Conservation (phyloP, 2,329 filamentous ascomycete species). For the Aspergillus ochraceus region DNA sequence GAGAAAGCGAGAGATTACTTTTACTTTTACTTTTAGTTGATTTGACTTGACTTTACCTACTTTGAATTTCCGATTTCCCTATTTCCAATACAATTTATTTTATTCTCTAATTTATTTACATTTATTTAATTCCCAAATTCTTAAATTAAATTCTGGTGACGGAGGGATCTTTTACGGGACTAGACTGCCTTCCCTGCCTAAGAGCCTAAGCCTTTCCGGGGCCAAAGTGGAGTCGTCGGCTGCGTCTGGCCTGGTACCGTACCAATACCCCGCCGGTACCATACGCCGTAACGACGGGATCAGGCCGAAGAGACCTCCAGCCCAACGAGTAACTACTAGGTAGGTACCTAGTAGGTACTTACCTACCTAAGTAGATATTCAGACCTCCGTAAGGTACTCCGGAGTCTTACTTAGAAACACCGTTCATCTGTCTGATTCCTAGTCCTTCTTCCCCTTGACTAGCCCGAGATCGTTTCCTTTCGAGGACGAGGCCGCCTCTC, state of each 20-base stretch:
- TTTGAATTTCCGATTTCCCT: too few species aligned
- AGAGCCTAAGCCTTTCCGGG: neutral
- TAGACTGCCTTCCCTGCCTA: too few species aligned
- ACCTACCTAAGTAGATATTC: too few species aligned
- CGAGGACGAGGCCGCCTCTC: neutral
- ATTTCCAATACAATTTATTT: too few species aligned
- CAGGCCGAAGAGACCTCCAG: constrained; percentile 8
- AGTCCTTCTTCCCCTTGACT: neutral
- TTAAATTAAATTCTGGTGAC: neutral
- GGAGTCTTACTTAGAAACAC: too few species aligned
- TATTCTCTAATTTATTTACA: too few species aligned
- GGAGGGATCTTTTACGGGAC: too few species aligned
- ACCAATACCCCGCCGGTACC: neutral
- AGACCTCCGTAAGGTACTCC: too few species aligned
- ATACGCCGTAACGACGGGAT: neutral
- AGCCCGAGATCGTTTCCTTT: too few species aligned
- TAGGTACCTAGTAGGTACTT: neutral
- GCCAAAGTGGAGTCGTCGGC: constrained; percentile 1
- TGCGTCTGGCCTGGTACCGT: constrained; percentile 2
- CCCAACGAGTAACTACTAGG: neutral
- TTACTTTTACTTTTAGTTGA: too few species aligned
- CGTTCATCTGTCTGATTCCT: neutral
- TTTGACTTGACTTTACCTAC: too few species aligned
- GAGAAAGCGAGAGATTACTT: too few species aligned
- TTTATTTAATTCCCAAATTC: neutral